phyloP scores from a whole-genome alignment of 306 rosid species.

The Glycine tomentella region DNA sequence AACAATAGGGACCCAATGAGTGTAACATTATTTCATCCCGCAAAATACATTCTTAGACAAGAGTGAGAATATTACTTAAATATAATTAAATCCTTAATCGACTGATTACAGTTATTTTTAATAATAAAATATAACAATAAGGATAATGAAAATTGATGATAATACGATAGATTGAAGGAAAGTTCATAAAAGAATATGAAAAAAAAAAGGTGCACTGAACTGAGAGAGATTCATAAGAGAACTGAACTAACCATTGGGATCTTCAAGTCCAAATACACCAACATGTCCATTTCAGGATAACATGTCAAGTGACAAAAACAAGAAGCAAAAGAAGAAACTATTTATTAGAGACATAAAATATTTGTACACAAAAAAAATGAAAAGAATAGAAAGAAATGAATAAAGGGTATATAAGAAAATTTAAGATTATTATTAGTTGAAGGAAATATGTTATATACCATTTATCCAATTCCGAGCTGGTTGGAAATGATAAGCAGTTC shows the following conservation, averaged over 20 bases:
- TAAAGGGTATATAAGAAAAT: no score
- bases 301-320: slow-evolving; percentile 36
- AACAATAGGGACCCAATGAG: no score
- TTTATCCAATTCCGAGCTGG: slow-evolving; percentile 94
- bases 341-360: slow-evolving; percentile 51
- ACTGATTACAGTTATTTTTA: no score
- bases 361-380: neutral
- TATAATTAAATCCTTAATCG: no score
- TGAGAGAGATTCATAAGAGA: neutral
- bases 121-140: no score
- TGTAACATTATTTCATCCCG: no score
- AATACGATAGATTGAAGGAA: neutral
- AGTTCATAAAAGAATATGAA: neutral
- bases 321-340: neutral
- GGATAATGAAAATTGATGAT: no score
- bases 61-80: no score
- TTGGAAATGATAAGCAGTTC: slow-evolving; percentile 91
- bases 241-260: slow-evolving; percentile 84
- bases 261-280: slow-evolving; percentile 48
- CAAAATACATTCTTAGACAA: no score
- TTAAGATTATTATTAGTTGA: no score
- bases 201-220: neutral
- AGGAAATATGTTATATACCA: slow-evolving; percentile 52
- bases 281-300: slow-evolving; percentile 47
- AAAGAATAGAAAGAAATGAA: neutral